Conservation (phyloP, 495 filamentous ascomycete species). For the Neurospora sp. region DNA sequence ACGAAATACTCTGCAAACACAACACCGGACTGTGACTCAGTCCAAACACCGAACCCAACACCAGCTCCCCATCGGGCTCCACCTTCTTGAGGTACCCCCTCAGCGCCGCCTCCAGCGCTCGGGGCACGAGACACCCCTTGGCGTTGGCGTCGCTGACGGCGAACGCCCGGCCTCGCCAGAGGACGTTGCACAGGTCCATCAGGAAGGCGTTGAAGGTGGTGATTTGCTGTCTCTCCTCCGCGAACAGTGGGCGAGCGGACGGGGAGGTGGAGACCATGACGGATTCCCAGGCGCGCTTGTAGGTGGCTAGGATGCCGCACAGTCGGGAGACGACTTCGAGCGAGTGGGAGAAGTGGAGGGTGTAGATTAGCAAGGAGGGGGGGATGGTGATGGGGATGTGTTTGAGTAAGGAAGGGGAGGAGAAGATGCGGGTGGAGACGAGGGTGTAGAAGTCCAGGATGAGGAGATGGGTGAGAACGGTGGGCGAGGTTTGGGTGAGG, state of each 20-base stretch:
- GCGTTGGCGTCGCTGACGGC: conserved; percentile 58
- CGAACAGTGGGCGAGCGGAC: conserved; percentile 15
- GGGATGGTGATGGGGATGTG: conserved; percentile 57
- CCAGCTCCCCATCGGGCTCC: conserved; percentile 25
- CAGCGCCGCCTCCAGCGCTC: conserved; percentile 37
- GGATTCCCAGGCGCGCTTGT: conserved; percentile 67
- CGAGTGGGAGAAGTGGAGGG: conserved; percentile 53
- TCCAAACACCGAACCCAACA: conserved; percentile 52
- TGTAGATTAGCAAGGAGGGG: conserved; percentile 58
- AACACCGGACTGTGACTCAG: conserved; percentile 60
- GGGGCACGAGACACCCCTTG: conserved; percentile 57
- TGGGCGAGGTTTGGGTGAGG: conserved; percentile 40
- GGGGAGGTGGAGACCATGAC: conserved; percentile 31
- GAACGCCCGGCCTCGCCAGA: conserved; percentile 75
- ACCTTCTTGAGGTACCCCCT: conserved; percentile 30
- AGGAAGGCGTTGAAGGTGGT: conserved; percentile 74
- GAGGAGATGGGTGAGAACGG: conserved; percentile 29
- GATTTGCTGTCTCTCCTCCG: conserved; percentile 44
- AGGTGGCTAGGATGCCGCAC: conserved; percentile 53
- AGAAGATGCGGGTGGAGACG: conserved; percentile 41
- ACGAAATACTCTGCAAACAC: conserved; percentile 53
- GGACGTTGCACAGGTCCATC: conserved; percentile 81
- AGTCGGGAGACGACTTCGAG: conserved; percentile 58
- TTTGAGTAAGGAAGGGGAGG: conserved; percentile 36
- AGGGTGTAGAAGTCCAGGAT: conserved; percentile 64